Percentiles rank a stretch among this genome's conserved stretches.
phyloP scores from a whole-genome alignment of 1,284 basidiomycete genomes.

The Austroboletus niveus region DNA sequence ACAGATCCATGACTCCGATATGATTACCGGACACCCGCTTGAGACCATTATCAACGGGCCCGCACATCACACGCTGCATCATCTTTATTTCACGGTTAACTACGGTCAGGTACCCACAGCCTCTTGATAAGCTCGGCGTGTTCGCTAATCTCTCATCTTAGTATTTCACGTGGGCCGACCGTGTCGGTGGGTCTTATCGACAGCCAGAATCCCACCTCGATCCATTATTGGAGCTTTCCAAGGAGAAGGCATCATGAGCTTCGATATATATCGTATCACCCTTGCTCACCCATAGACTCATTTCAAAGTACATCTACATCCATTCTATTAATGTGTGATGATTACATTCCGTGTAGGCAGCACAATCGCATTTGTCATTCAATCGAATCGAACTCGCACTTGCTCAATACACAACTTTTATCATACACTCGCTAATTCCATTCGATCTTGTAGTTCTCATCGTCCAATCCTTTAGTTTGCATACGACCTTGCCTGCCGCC shows the following conservation, averaged over 20 bases:
- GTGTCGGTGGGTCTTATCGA: conserved; percentile 81
- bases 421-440: neutral
- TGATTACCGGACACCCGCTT: conserved; percentile 91
- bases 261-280: neutral
- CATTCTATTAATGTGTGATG: conserved; percentile 16
- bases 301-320: conserved; percentile 17
- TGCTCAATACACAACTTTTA: neutral
- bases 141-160: conserved; percentile 29
- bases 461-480: neutral
- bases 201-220: conserved; percentile 84
- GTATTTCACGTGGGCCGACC: conserved; percentile 98
- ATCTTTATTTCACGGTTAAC: conserved; percentile 95
- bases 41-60: conserved; percentile 96
- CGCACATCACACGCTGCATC: conserved; percentile 96
- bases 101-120: conserved; percentile 59
- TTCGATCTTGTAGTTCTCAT: too few species aligned
- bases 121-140: neutral
- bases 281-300: conserved; percentile 7
- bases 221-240: conserved; percentile 73
- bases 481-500: conserved; percentile 25
- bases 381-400: neutral
- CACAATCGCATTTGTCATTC: neutral
- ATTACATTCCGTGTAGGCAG: neutral
- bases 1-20: conserved; percentile 98
- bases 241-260: conserved; percentile 32